These are phyloP conservation scores for Talaromyces sp. DNA, from an alignment of 2,329 filamentous ascomycete species.

Conservation along the genomic window DNA sequence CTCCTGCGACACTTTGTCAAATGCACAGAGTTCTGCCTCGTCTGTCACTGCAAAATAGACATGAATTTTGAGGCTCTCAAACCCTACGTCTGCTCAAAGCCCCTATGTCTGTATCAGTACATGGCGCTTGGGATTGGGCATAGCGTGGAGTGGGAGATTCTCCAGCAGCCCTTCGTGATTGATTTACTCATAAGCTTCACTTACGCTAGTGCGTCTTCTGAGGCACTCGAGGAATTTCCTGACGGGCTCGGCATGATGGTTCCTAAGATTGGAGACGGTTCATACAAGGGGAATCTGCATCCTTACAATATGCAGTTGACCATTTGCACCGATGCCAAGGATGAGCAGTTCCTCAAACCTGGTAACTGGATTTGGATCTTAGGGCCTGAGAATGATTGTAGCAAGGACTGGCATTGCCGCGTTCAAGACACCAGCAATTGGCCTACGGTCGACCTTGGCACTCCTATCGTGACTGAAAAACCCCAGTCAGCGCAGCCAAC, in stretches of 20 bases:
- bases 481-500: not conserved
- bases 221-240: constrained; percentile 48
- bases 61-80: constrained; percentile 52
- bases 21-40: constrained; percentile 81
- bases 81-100: constrained; percentile 66
- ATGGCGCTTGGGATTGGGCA: constrained; percentile 80
- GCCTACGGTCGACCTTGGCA: constrained; percentile 37
- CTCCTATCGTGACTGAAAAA: constrained; percentile 15
- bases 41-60: constrained; percentile 67
- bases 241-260: constrained; percentile 51
- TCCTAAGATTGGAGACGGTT: constrained; percentile 25
- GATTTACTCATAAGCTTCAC: constrained; percentile 81
- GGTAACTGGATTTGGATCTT: constrained; percentile 51
- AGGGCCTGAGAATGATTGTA: not conserved
- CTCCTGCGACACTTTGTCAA: constrained; percentile 68
- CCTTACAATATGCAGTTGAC: not conserved
- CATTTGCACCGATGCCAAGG: not conserved
- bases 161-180: constrained; percentile 72
- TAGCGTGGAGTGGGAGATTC: constrained; percentile 77
- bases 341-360: constrained; percentile 29
- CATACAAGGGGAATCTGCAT: not conserved
- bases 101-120: constrained; percentile 81
- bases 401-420: constrained; percentile 41
- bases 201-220: constrained; percentile 51
- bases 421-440: constrained; percentile 42